Base-by-base conservation (phyloP, 352 stramenopile genomes). In the Saprolegnia diclina region DNA sequence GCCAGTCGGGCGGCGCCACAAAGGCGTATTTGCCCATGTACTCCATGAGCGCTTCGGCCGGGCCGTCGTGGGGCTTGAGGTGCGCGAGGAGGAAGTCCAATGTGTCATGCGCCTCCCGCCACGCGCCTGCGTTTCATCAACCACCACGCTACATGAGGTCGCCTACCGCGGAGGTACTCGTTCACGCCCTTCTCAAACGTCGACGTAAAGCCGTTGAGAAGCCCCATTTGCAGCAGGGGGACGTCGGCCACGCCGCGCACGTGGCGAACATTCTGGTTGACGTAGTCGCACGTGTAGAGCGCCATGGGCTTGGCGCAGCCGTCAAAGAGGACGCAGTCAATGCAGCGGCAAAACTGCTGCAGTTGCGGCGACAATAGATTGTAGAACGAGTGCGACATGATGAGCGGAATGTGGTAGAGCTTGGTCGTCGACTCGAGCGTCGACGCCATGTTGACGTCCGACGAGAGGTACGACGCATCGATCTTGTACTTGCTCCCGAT, bases 401-500 rank as follows among this genome's bases (percentile, higher is more conserved):
- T 71, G 24, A 97, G 76, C 10, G 76, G 81, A 10, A 91, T 76
- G 18, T 79, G 75, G 69, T 95, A 97, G 56, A 94, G 81, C 56
- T 88, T 88, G 18, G 78, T 85, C 35, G 84, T 85, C 71, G 78
- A 85, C 78, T 94, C 90, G 73, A 97, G 84, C 63, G 87, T 76
- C n/a, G 82, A 81, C 29, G 89, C 84, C 83, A 96, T 92, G 71
- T 97, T 96, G 6, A 96, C 89, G 75, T 96, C 77, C 11, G 88
- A 87, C 5, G 81, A 92, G 0, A 97, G 74, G 68, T 97, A 97
- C 0, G 88, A 94, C 32, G 89, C 89, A 80, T 97, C 91, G 45
- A 97, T 89, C 76, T 97, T 97, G 75, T 96, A 90, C 37, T 89
- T 63, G 53, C 77, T 91, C 19, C 91, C 91, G 53, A 97, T 90